A percentile compares a stretch with the other conserved stretches of the same genome.
These are phyloP conservation scores for Buddleja alternifolia DNA, from an alignment of 257 asterid species.

Conservation along the genomic window DNA sequence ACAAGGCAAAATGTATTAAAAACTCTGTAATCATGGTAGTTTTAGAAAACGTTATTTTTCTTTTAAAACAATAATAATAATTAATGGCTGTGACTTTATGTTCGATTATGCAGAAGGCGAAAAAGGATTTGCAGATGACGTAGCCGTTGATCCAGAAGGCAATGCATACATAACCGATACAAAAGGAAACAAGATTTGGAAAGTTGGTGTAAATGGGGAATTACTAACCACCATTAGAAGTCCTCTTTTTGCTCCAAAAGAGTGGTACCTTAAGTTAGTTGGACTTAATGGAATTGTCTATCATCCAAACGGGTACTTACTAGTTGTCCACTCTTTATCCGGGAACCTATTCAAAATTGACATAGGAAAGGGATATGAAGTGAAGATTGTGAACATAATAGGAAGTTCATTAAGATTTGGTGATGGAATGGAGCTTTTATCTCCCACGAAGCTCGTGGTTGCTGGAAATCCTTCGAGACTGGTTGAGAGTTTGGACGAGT, in stretches of 20 bases:
- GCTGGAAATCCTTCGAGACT: constrained; percentile 73
- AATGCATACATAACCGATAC: constrained; percentile 76
- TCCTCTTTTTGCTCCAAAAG: constrained; percentile 60
- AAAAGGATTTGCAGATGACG: constrained; percentile 77
- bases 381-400: constrained; percentile 48
- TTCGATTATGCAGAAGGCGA: constrained; percentile 51
- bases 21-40: too few species aligned
- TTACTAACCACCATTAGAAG: constrained; percentile 49
- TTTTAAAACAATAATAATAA: not conserved
- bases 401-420: constrained; percentile 65
- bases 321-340: constrained; percentile 67
- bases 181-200: constrained; percentile 74
- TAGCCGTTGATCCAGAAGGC: constrained; percentile 77
- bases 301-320: constrained; percentile 89
- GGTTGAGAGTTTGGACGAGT: constrained; percentile 76
- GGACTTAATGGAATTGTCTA: constrained; percentile 80
- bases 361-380: constrained; percentile 44
- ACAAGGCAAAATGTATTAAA: too few species aligned
- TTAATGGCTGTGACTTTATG: not conserved
- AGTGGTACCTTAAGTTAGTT: constrained; percentile 63
- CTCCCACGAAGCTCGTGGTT: constrained; percentile 71
- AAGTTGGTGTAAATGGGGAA: constrained; percentile 65
- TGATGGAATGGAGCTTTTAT: constrained; percentile 76
- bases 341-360: constrained; percentile 78
- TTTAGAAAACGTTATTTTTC: not conserved